Evolutionary conservation across 805 yeast genomes (phyloP), one percentile per base, ranked within the genome.

Genomic region (Suhomyces kilbournensis): DNA sequence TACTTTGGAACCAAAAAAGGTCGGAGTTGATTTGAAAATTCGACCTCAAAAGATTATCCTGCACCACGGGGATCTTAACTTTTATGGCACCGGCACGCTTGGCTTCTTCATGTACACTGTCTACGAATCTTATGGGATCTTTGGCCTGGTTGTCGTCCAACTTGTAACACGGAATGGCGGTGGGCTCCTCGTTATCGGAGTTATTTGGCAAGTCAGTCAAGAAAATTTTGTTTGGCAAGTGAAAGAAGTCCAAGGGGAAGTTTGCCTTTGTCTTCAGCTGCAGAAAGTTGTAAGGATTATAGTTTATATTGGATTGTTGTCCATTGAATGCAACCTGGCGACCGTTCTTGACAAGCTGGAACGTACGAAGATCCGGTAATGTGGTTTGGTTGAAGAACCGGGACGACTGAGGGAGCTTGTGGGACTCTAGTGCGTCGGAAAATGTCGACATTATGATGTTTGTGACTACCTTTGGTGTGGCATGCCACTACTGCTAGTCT

Each of bases 31-130:
- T 57, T 48, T 63, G 71, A 47, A 67, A 60, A 32, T 56, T 60
- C 15, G 58, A 51, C 23, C 59, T 56, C 39, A 65, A 53, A 12
- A 57, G 52, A 7, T 58, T 54, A 10, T 61, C 62, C 10, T 56
- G 59, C 25, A 49, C 48, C 2, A 53, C 59, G 1, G 93, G 92
- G 4, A 96, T 85, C 6, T 80, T 72, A 2, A 92, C 64, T 62
- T 91, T 92, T 44, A 90, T 68, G 61, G 94, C 91, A 0, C 97
- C 97, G 64, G 77, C 82, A 26, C 70, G 64, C 30, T 64, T 68
- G 2, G 94, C 96, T 8, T 76, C 60, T 0, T 76, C 72, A 10
- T 69, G 65, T 1, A 82, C 66, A 12, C 80, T 73, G 20, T 87
- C 85, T 15, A 89, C 71, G 57, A 84, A 86, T n/a, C 65, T 66